These are phyloP conservation scores for Crithidia expoeki DNA, from an alignment of 208 protist genomes.

Conservation along the genomic window DNA sequence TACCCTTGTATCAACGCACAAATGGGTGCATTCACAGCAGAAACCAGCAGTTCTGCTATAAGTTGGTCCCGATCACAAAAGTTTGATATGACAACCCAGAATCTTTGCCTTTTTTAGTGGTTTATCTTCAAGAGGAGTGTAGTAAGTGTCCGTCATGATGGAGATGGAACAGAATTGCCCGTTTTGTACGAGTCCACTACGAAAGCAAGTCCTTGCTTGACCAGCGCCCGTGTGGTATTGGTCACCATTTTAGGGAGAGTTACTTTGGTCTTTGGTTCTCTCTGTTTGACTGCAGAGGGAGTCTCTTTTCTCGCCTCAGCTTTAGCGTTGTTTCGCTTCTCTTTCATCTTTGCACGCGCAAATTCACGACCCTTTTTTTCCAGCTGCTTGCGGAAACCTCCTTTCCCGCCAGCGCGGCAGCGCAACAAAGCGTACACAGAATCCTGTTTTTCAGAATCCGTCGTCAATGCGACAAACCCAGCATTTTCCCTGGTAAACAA, in stretches of 20 bases:
- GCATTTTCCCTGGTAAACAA: conserved; percentile 2
- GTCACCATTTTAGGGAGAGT: conserved; percentile 10
- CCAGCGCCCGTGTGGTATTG: conserved; percentile 12
- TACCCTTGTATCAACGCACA: too few species aligned
- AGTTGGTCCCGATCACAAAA: too few species aligned
- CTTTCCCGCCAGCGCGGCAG: conserved; percentile 66
- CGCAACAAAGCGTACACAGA: conserved; percentile 41
- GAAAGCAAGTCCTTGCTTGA: conserved; percentile 37
- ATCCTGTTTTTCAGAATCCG: not conserved
- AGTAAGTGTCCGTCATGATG: not conserved
- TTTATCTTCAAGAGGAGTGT: too few species aligned
- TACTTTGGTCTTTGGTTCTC: not conserved
- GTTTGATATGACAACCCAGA: too few species aligned
- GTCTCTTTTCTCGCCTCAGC: conserved; percentile 1
- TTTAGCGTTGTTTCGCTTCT: conserved; percentile 38
- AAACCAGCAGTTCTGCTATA: too few species aligned
- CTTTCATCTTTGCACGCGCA: conserved; percentile 60
- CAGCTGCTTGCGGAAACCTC: conserved; percentile 84
- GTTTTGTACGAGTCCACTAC: conserved; percentile 16
- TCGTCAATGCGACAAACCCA: not conserved
- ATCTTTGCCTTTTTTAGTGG: too few species aligned
- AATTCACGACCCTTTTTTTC: conserved; percentile 87
- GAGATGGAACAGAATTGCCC: not conserved
- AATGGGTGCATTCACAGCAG: too few species aligned
- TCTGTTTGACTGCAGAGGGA: not conserved